Conservation (phyloP, 345 rosid species). For the Brassica incana region DNA sequence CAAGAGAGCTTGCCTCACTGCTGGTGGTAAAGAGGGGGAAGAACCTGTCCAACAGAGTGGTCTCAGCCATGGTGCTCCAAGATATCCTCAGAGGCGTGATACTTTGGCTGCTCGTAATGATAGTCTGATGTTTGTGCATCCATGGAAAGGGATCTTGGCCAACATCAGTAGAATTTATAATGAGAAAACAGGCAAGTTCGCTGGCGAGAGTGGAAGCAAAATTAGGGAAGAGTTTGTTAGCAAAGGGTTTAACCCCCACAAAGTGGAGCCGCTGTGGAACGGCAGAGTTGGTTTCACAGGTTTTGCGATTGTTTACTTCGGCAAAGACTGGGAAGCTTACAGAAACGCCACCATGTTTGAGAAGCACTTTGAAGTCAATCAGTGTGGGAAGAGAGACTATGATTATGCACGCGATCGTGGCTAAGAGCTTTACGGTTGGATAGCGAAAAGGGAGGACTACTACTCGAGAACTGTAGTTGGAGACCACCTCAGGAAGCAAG, state of each 20-base stretch:
- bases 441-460: slow-evolving; percentile 67
- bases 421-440: slow-evolving; percentile 65
- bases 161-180: slow-evolving; percentile 47
- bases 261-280: slow-evolving; percentile 65
- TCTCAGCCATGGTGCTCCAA: slow-evolving; percentile 18
- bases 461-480: slow-evolving; percentile 40
- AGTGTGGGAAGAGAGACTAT: slow-evolving; percentile 51
- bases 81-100: slow-evolving; percentile 19
- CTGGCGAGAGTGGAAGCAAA: slow-evolving; percentile 64
- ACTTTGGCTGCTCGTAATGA: neutral
- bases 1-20: slow-evolving; percentile 16
- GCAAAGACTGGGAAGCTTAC: slow-evolving; percentile 66
- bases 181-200: slow-evolving; percentile 38
- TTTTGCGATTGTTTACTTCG: slow-evolving; percentile 66
- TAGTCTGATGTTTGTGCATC: slow-evolving; percentile 53
- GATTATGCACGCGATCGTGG: slow-evolving; percentile 38
- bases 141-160: slow-evolving; percentile 72
- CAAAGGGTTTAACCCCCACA: slow-evolving; percentile 64
- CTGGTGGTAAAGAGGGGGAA: slow-evolving; percentile 18
- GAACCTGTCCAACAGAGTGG: slow-evolving; percentile 18
- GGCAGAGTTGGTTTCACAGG: slow-evolving; percentile 52
- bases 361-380: slow-evolving; percentile 44
- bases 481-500: slow-evolving; percentile 48
- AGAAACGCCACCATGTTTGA: slow-evolving; percentile 61
- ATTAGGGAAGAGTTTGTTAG: slow-evolving; percentile 47